phyloP scores from a whole-genome alignment of 257 asterid species.

The Cordia subcordata region DNA sequence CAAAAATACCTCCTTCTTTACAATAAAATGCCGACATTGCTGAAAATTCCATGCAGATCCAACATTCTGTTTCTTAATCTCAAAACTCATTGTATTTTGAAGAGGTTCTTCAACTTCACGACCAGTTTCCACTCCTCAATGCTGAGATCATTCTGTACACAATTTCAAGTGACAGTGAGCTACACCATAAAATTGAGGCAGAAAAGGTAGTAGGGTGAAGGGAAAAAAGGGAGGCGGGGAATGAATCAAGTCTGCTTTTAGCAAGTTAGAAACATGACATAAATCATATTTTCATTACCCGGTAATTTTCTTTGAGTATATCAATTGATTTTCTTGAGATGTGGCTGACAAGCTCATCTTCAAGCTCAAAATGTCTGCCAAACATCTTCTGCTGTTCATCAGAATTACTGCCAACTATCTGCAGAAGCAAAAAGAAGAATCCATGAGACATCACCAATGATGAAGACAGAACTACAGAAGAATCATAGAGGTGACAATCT shows the following conservation, averaged over 20 bases:
- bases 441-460: neutral
- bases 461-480: too few relatives aligned
- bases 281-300: slow-evolving; percentile 34
- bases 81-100: slow-evolving; percentile 56
- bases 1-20: too few relatives aligned
- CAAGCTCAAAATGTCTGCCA: slow-evolving; percentile 91
- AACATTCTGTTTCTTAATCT: too few relatives aligned
- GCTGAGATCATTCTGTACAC: slow-evolving; percentile 65
- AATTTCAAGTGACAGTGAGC: slow-evolving; percentile 2
- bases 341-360: slow-evolving; percentile 95
- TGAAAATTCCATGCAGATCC: too few relatives aligned
- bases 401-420: slow-evolving; percentile 79
- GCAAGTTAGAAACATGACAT: neutral
- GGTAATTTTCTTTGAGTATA: slow-evolving; percentile 72
- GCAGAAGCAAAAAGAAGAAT: slow-evolving; percentile 9
- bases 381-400: slow-evolving; percentile 95
- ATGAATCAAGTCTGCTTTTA: neutral
- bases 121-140: slow-evolving; percentile 66
- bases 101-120: slow-evolving; percentile 67
- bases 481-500: too few relatives aligned
- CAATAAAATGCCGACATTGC: too few relatives aligned
- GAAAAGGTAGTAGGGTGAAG: neutral
- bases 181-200: neutral
- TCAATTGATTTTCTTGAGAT: slow-evolving; percentile 87
- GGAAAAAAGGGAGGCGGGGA: neutral